Percentiles rank a stretch among this genome's conserved stretches.
Evolutionary conservation across 129 eudicot genomes (phyloP).

Genomic region (Logfia minima): DNA sequence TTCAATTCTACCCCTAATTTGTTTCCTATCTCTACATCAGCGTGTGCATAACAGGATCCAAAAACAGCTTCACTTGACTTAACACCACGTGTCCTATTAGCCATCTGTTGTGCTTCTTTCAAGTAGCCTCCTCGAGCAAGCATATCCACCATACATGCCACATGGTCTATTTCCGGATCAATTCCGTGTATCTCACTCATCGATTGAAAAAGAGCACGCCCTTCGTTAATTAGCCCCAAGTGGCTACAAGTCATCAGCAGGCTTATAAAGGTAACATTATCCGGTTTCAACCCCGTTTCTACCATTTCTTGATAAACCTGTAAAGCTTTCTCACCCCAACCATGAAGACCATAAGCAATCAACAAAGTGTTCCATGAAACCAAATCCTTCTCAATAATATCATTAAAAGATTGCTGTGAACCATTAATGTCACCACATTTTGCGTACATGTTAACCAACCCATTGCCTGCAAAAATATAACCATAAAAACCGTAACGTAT

Average conservation of each 20-base stretch:
- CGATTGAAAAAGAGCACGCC: conserved; percentile 41
- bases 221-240: conserved; percentile 57
- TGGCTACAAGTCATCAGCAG: conserved; percentile 84
- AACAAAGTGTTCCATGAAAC: conserved; percentile 77
- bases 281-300: conserved; percentile 52
- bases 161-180: conserved; percentile 59
- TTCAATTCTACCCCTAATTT: conserved; percentile 47
- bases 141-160: conserved; percentile 77
- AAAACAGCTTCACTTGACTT: conserved; percentile 53
- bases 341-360: conserved; percentile 71
- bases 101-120: conserved; percentile 57
- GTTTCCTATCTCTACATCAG: conserved; percentile 41
- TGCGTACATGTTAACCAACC: conserved; percentile 82
- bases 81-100: conserved; percentile 20
- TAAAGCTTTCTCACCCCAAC: conserved; percentile 52
- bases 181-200: conserved; percentile 53
- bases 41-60: conserved; percentile 54
- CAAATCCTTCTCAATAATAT: conserved; percentile 52
- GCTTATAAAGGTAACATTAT: conserved; percentile 70
- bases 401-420: conserved; percentile 49
- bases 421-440: conserved; percentile 67
- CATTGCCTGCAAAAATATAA: conserved; percentile 65
- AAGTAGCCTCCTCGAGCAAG: conserved; percentile 66
- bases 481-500: conserved; percentile 48
- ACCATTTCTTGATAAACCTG: conserved; percentile 44